Evolutionary conservation across 1,284 basidiomycete genomes (phyloP), one percentile per base, ranked within the genome.

Genomic region (Anthracocystis setariae): DNA sequence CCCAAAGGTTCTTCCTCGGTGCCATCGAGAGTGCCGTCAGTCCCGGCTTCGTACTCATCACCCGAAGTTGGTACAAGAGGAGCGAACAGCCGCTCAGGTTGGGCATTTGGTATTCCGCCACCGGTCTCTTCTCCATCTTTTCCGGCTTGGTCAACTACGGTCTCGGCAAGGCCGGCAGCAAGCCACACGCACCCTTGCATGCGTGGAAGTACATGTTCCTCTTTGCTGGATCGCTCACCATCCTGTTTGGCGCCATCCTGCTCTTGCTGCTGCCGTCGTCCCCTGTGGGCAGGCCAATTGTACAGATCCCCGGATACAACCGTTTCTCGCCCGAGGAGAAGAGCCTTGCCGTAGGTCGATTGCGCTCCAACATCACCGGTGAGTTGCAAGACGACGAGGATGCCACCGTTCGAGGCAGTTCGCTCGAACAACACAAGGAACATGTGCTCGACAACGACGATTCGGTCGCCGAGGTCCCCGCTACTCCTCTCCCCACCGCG

Each of bases 121-220:
- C 85, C 0, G 86, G 86, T 2, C 80, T 86, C 32, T 84, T 84
- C 46, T 76, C 73, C 27, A 81, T 83, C 77, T 84, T 86, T 56
- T 67, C 80, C 2, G 85, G 86, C 9, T 73, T 85, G 18, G 80
- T 87, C 73, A 86, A 86, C 79, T 86, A 85, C 58, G 86, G 85
- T 1, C 76, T 87, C 3, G 85, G 81, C 15, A 77, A 68, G 33
- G 81, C 85, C 0, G 82, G 83, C 10, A 79, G 79, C 9, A 46
- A 32, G 8, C 29, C 48, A 0, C 74, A 76, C 7, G 78, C 83
- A 1, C 58, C 82, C 8, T 66, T 84, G 12, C 78, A 83, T 18
- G 82, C 85, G 0, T 87, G 86, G 86, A 86, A 86, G 75, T 84
- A 84, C 64, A 84, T 86, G 83, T 85, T 85, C 78, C 81, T 85